phyloP scores from a whole-genome alignment of 2,329 filamentous ascomycete species.

The Amylocarpus encephaloides region DNA sequence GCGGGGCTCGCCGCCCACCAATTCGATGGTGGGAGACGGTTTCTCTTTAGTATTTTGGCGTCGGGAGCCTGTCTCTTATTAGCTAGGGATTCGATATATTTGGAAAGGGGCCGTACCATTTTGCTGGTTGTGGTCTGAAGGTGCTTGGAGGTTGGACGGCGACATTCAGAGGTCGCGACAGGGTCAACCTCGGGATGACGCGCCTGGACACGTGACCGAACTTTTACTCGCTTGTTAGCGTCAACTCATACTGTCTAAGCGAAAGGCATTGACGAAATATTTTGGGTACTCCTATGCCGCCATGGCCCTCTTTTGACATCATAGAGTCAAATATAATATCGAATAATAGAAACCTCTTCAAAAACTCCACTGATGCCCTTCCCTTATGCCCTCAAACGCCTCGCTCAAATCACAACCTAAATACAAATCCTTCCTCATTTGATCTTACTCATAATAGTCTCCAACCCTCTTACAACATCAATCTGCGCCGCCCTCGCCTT shows the following conservation, averaged over 20 bases:
- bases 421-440: conserved; percentile 45
- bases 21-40: conserved; percentile 9
- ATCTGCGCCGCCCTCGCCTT: conserved; percentile 86
- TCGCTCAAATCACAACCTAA: conserved; percentile 4
- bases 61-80: background rate
- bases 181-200: too few relatives aligned
- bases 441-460: conserved; percentile 93
- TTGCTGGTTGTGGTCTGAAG: too few relatives aligned
- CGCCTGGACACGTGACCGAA: too few relatives aligned
- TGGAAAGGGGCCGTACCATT: too few relatives aligned
- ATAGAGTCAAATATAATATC: background rate
- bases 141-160: too few relatives aligned
- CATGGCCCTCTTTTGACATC: background rate
- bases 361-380: background rate
- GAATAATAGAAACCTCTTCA: background rate
- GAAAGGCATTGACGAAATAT: too few relatives aligned
- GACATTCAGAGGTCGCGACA: too few relatives aligned
- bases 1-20: conserved; percentile 12
- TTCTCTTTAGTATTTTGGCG: conserved; percentile 6
- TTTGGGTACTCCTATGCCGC: too few relatives aligned
- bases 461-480: conserved; percentile 69
- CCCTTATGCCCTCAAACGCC: conserved; percentile 3
- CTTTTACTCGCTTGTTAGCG: too few relatives aligned
- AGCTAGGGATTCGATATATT: background rate
- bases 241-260: too few relatives aligned